Percentiles rank a stretch among this genome's conserved stretches.
Conservation (phyloP, 805 yeast species). For the Cyberlindnera subsufficiens region DNA sequence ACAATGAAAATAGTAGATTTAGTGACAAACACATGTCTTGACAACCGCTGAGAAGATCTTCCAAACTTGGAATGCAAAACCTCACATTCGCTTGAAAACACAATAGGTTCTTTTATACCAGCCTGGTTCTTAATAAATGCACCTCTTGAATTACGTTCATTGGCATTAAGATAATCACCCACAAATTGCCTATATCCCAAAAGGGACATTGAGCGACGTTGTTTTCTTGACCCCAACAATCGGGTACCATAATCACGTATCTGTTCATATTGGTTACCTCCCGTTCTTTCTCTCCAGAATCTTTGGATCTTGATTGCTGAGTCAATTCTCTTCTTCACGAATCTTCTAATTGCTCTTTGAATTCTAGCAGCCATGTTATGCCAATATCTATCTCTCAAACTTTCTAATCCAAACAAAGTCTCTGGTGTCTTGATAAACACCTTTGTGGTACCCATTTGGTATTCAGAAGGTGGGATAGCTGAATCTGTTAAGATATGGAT, state of each 20-base stretch:
- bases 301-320: slow-evolving; percentile 80
- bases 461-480: slow-evolving; percentile 73
- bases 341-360: slow-evolving; percentile 94
- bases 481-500: slow-evolving; percentile 47
- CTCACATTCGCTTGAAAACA: slow-evolving; percentile 81
- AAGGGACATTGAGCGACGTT: slow-evolving; percentile 83
- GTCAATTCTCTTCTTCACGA: slow-evolving; percentile 72
- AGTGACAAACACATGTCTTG: slow-evolving; percentile 70
- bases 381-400: slow-evolving; percentile 96
- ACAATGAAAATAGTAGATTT: slow-evolving; percentile 56
- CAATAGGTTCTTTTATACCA: slow-evolving; percentile 63
- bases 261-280: slow-evolving; percentile 78
- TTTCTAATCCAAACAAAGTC: slow-evolving; percentile 90
- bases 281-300: slow-evolving; percentile 73
- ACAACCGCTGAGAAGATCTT: slow-evolving; percentile 75
- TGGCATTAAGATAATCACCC: slow-evolving; percentile 93
- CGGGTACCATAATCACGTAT: slow-evolving; percentile 79
- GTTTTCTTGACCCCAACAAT: slow-evolving; percentile 68
- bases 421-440: slow-evolving; percentile 97
- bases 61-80: slow-evolving; percentile 83
- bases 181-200: slow-evolving; percentile 81
- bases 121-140: slow-evolving; percentile 63
- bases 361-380: slow-evolving; percentile 96
- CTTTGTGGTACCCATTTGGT: slow-evolving; percentile 86
- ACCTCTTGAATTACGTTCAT: slow-evolving; percentile 71